These are phyloP conservation scores for Calonectria hawksworthii DNA, from an alignment of 2,329 filamentous ascomycete genomes.

Conservation along the genomic window DNA sequence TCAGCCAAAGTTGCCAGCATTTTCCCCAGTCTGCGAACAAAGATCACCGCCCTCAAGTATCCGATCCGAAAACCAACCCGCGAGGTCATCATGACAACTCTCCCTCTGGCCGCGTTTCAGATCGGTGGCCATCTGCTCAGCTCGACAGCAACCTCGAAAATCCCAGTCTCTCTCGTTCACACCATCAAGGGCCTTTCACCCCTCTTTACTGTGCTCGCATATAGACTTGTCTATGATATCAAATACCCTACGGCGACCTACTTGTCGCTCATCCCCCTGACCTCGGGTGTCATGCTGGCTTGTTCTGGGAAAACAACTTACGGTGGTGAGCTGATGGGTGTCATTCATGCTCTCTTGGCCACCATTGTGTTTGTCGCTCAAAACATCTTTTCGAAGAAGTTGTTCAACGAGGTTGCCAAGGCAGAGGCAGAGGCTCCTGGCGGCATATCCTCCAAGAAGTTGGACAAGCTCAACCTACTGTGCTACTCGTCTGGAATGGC, in stretches of 20 bases:
- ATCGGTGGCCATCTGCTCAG: constrained; percentile 94
- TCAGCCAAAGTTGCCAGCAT: constrained; percentile 81
- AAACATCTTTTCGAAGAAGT: constrained; percentile 97
- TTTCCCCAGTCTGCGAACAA: constrained; percentile 78
- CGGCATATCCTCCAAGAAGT: constrained; percentile 77
- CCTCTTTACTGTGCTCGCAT: constrained; percentile 94
- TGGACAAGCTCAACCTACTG: constrained; percentile 96
- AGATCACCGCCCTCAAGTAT: constrained; percentile 84
- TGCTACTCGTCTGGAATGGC: constrained; percentile 98
- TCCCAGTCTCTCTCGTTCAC: constrained; percentile 96
- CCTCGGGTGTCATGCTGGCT: constrained; percentile 93
- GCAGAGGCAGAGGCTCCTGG: constrained; percentile 80
- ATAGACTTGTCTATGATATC: constrained; percentile 90
- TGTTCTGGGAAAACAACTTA: constrained; percentile 87
- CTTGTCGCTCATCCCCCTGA: constrained; percentile 89
- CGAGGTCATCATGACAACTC: constrained; percentile 86
- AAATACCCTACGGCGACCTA: constrained; percentile 91
- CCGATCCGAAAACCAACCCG: constrained; percentile 85
- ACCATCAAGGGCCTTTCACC: constrained; percentile 98
- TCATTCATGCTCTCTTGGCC: constrained; percentile 89
- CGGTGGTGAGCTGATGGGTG: constrained; percentile 89
- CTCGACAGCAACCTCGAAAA: constrained; percentile 93
- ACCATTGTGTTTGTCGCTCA: constrained; percentile 96
- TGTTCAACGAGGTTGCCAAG: constrained; percentile 94
- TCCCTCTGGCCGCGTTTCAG: constrained; percentile 94